phyloP scores from a whole-genome alignment of 2,329 filamentous ascomycete species.

The Stemphylium lycopersici region DNA sequence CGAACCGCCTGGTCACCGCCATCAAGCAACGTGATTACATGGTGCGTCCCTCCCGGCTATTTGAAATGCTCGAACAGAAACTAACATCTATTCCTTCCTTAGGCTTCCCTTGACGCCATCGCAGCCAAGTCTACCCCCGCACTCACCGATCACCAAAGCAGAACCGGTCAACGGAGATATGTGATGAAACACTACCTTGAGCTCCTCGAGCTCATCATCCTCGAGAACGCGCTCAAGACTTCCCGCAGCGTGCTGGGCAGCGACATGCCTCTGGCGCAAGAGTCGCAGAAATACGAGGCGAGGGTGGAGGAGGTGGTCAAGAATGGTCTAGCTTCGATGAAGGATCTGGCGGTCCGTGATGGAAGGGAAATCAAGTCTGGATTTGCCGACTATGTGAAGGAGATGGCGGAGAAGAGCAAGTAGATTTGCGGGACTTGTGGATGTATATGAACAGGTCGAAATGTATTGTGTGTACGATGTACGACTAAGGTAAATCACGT shows the following conservation, averaged over 20 bases:
- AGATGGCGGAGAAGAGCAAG: constrained; percentile 1
- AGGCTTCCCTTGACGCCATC: constrained; percentile 17
- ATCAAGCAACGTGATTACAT: constrained; percentile 32
- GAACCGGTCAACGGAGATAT: background rate
- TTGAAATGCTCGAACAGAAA: background rate
- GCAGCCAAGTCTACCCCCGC: background rate
- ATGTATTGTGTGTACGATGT: too few relatives aligned
- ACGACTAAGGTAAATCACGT: too few relatives aligned
- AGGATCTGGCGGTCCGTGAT: background rate
- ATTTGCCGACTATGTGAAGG: constrained; percentile 3
- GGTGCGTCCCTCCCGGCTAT: constrained; percentile 15
- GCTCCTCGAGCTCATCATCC: constrained; percentile 42
- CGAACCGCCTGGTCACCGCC: constrained; percentile 47
- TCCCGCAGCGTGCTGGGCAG: constrained; percentile 49
- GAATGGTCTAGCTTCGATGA: constrained; percentile 6
- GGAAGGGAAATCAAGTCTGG: background rate
- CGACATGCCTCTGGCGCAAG: constrained; percentile 39
- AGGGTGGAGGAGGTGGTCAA: constrained; percentile 13
- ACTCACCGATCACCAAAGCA: constrained; percentile 18
- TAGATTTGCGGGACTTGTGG: background rate
- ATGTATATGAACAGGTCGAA: background rate
- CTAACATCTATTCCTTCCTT: background rate
- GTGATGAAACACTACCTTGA: constrained; percentile 18
- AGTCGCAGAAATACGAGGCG: constrained; percentile 26
- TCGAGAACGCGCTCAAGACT: constrained; percentile 54